phyloP scores from a whole-genome alignment of 116 monocot species.

The Phalaenopsis hybrid region DNA sequence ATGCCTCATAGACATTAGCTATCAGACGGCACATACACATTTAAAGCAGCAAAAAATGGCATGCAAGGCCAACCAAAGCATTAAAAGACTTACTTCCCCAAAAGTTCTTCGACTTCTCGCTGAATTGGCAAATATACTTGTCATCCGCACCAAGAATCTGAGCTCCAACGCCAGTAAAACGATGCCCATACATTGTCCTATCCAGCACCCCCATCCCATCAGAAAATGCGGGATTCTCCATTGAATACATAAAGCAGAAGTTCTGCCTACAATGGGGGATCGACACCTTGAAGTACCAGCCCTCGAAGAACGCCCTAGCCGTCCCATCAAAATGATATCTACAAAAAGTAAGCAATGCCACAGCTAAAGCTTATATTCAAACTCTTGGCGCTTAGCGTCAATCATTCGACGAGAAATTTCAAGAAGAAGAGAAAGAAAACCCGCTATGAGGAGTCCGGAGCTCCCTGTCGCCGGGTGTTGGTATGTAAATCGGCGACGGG shows the following conservation, averaged over 20 bases:
- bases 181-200: constrained; percentile 34
- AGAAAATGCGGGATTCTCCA: constrained; percentile 79
- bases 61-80: background rate
- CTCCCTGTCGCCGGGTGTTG: constrained; percentile 49
- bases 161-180: constrained; percentile 81
- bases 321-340: constrained; percentile 96
- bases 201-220: constrained; percentile 60
- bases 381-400: background rate
- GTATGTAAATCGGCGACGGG: constrained; percentile 45
- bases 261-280: constrained; percentile 69
- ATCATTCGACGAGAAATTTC: background rate
- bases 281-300: constrained; percentile 98
- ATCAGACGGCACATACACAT: too few species aligned
- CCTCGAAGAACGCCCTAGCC: constrained; percentile 67
- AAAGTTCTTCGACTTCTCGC: constrained; percentile 61
- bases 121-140: constrained; percentile 84
- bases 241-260: constrained; percentile 98
- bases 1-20: background rate
- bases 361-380: background rate
- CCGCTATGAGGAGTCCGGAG: constrained; percentile 90
- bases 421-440: constrained; percentile 16
- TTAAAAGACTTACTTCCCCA: constrained; percentile 74
- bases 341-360: background rate
- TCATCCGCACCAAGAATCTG: constrained; percentile 95
- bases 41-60: background rate